Evolutionary conservation across 352 stramenopile species (phyloP), one percentile per base, ranked within the genome.

Genomic region (Pythium dissimile): DNA sequence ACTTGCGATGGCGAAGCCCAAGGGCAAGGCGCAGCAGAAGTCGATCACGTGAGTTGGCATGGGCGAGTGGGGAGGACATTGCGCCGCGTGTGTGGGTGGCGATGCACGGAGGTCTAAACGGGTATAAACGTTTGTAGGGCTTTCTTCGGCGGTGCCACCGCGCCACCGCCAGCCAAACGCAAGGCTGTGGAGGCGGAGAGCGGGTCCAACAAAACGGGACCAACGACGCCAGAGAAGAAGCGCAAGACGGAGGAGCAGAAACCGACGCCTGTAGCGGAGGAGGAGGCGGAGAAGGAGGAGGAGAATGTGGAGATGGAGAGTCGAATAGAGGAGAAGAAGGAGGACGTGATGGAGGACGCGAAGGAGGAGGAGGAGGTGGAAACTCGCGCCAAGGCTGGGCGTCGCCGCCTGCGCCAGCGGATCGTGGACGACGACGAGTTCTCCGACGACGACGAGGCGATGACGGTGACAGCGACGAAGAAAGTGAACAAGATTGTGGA

Each of bases 1-100:
- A 51, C 39, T 35, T 18, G 34, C 39, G 16, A 24, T 21, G 7
- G 38, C 47, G 10, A 47, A 20, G 28, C 16, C 44, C 43, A 75
- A 73, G 54, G 45, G 56, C 30, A 75, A 73, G 54, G 59, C 66
- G 53, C 73, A 83, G 63, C 81, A 91, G 68, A 64, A 72, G 48
- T 86, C 79, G 26, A 88, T 91, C 72, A 80, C 49, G 77, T 89
- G 73, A 43, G 75, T 70, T 31, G n/a, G n/a, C n/a, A n/a, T n/a
- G n/a, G n/a, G n/a, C n/a, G n/a, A n/a, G n/a, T n/a, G n/a, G n/a
- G n/a, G n/a, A n/a, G n/a, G n/a, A n/a, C n/a, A n/a, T n/a, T n/a
- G n/a, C n/a, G n/a, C n/a, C n/a, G n/a, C n/a, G 20, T 21, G 15
- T 18, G 7, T 10, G 10, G 18, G 37, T 27, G 26, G 51, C 27